Conservation (phyloP, 305 asterid species). For the Coffea humblotiana region DNA sequence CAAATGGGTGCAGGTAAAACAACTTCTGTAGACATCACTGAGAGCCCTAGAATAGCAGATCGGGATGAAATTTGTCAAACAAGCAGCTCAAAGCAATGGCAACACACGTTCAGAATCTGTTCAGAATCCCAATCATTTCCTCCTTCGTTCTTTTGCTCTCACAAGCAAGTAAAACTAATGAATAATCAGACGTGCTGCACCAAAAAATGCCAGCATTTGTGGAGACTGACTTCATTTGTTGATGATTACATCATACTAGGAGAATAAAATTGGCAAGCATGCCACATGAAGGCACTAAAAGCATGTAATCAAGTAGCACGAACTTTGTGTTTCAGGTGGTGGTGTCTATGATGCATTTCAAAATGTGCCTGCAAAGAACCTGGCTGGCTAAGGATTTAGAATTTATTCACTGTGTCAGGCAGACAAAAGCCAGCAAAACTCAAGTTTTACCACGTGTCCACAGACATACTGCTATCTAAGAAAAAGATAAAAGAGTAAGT, state of each 20-base stretch:
- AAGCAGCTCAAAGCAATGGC: not conserved
- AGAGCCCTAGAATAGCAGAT: not conserved
- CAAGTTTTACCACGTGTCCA: not conserved
- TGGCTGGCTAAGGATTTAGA: not conserved
- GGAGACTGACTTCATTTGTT: not conserved
- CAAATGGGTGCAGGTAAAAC: too few species aligned
- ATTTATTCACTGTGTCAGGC: not conserved
- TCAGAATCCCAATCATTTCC: not conserved
- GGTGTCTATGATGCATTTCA: not conserved
- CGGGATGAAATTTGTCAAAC: not conserved
- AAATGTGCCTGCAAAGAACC: not conserved
- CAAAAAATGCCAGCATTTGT: not conserved
- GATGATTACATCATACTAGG: not conserved
- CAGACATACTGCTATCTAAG: not conserved
- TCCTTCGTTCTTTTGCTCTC: not conserved
- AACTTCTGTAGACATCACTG: not conserved
- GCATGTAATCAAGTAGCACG: not conserved
- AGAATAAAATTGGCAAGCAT: not conserved
- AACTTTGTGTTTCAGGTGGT: not conserved
- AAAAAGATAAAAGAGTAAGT: not conserved
- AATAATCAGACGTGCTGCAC: not conserved
- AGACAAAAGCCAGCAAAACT: not conserved
- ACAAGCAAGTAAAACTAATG: not conserved
- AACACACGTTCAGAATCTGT: not conserved
- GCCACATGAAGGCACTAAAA: not conserved